These are phyloP conservation scores for Tetrahymena malaccensis DNA, from an alignment of 73 alveolate genomes.

Conservation along the genomic window DNA sequence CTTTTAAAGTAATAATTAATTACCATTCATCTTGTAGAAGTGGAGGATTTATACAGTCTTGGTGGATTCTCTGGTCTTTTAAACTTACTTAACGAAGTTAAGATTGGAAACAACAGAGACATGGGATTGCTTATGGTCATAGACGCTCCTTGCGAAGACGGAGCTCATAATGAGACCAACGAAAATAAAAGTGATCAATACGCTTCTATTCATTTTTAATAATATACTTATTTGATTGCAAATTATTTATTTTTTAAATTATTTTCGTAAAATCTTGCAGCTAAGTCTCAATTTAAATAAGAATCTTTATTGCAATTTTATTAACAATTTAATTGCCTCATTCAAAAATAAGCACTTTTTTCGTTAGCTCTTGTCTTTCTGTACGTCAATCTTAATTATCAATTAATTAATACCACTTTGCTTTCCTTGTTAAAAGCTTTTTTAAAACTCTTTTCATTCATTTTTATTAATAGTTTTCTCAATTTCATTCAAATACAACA, in stretches of 20 bases:
- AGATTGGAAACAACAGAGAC: conserved; percentile 28
- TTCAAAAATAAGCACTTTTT: not conserved
- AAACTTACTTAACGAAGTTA: conserved; percentile 42
- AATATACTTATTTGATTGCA: not conserved
- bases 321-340: not conserved
- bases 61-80: conserved; percentile 38
- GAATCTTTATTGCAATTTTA: not conserved
- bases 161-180: not conserved
- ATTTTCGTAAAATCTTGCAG: not conserved
- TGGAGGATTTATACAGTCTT: conserved; percentile 46
- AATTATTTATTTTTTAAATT: not conserved
- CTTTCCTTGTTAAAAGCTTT: not conserved
- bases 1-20: not conserved
- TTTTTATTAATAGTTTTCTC: no score
- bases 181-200: not conserved
- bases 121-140: conserved; percentile 22
- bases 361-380: no score
- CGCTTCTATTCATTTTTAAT: not conserved
- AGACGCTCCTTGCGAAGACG: conserved; percentile 6
- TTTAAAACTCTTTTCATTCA: not conserved
- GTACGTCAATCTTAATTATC: no score
- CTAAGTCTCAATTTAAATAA: not conserved
- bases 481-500: no score
- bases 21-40: conserved; percentile 31
- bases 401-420: not conserved